A percentile compares a stretch with the other conserved stretches of the same genome.
Conservation (phyloP, 768 basidiomycete genomes). For the Russula sp. region DNA sequence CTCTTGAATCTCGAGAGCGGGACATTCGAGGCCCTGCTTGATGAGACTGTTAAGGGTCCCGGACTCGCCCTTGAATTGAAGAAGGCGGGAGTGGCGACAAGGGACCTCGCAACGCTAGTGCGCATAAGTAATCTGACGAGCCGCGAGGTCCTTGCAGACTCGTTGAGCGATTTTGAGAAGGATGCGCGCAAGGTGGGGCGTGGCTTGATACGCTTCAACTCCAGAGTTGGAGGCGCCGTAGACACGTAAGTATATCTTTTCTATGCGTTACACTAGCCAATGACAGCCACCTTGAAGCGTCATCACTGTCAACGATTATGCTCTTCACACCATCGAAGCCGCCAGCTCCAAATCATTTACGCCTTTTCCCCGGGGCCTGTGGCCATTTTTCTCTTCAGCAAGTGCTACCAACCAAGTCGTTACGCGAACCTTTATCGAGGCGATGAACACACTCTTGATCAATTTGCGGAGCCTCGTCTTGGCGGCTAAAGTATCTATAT, state of each 20-base stretch:
- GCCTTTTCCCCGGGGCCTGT: constrained; percentile 24
- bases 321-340: constrained; percentile 48
- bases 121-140: constrained; percentile 57
- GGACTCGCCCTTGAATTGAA: constrained; percentile 62
- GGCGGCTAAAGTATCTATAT: constrained; percentile 55
- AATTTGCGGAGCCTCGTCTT: constrained; percentile 52
- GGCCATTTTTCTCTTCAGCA: constrained; percentile 32
- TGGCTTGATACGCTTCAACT: constrained; percentile 53
- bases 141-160: constrained; percentile 49
- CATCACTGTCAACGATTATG: constrained; percentile 69
- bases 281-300: constrained; percentile 39
- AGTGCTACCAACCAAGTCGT: constrained; percentile 40
- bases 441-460: constrained; percentile 53
- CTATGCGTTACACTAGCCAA: background rate
- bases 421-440: constrained; percentile 48
- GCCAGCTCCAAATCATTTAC: constrained; percentile 30
- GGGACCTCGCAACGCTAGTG: constrained; percentile 59
- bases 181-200: constrained; percentile 57
- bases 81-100: constrained; percentile 71
- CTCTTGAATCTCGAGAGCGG: constrained; percentile 55
- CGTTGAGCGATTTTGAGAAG: constrained; percentile 47
- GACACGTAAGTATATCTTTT: constrained; percentile 48
- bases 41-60: constrained; percentile 52
- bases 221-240: constrained; percentile 67
- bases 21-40: constrained; percentile 57